Percentiles rank a stretch among this genome's conserved stretches.
These are phyloP conservation scores for Solanum okadae DNA, from an alignment of 257 asterid species.

Conservation along the genomic window DNA sequence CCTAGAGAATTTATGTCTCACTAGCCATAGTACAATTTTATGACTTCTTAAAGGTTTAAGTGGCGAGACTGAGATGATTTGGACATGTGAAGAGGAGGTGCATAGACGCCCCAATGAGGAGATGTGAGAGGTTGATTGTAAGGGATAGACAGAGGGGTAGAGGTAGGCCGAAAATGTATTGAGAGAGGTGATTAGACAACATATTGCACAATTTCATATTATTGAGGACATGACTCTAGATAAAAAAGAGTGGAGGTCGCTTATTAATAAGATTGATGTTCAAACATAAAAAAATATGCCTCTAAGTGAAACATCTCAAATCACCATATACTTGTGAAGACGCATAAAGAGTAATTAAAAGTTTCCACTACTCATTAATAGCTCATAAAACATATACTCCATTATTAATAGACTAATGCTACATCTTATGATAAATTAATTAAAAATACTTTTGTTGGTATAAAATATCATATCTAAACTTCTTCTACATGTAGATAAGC, in stretches of 20 bases:
- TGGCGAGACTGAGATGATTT: background rate
- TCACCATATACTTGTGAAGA: background rate
- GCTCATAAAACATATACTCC: background rate
- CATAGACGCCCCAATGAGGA: background rate
- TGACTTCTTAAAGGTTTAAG: background rate
- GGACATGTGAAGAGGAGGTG: background rate
- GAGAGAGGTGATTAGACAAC: background rate
- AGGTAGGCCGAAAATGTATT: background rate
- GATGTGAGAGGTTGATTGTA: background rate
- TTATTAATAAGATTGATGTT: no score
- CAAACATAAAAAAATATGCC: no score
- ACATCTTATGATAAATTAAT: background rate
- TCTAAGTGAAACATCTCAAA: background rate
- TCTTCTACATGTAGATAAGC: background rate
- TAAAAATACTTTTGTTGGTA: background rate
- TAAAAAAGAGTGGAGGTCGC: no score
- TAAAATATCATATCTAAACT: background rate
- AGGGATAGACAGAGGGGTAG: background rate
- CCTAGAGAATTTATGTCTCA: background rate
- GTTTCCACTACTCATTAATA: background rate
- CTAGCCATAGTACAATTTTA: background rate
- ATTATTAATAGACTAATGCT: background rate
- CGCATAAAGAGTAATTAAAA: background rate
- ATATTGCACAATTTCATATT: no score
- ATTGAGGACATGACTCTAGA: background rate